These are phyloP conservation scores for Leccinum truebloodii DNA, from an alignment of 768 basidiomycete genomes.

Conservation along the genomic window DNA sequence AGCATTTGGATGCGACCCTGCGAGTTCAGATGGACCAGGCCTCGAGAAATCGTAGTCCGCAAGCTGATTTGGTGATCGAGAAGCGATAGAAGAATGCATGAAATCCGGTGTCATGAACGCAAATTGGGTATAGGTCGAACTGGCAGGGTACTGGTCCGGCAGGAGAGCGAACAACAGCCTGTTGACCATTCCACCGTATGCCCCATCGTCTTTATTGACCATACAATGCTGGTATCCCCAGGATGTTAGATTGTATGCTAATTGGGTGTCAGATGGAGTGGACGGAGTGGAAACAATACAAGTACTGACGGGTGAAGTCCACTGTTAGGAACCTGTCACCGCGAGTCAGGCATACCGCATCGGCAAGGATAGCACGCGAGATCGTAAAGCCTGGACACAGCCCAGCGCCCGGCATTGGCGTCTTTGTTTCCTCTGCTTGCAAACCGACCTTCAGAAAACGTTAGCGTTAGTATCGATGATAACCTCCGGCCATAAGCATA, in stretches of 20 bases:
- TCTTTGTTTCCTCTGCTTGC: slow-evolving; percentile 73
- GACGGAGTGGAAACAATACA: not conserved
- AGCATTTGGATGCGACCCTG: too few species aligned
- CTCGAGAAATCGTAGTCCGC: slow-evolving; percentile 59
- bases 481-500: not conserved
- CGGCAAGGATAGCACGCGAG: slow-evolving; percentile 79
- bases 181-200: slow-evolving; percentile 75
- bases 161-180: slow-evolving; percentile 72
- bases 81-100: slow-evolving; percentile 44
- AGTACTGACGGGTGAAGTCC: slow-evolving; percentile 69
- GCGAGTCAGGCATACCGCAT: slow-evolving; percentile 72
- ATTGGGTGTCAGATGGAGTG: slow-evolving; percentile 4
- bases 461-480: not conserved
- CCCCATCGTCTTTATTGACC: slow-evolving; percentile 62
- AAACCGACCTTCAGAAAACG: slow-evolving; percentile 49
- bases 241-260: slow-evolving; percentile 71
- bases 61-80: slow-evolving; percentile 32
- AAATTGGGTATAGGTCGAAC: slow-evolving; percentile 75
- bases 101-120: slow-evolving; percentile 68
- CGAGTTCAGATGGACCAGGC: slow-evolving; percentile 32
- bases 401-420: slow-evolving; percentile 65
- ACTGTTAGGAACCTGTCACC: slow-evolving; percentile 80
- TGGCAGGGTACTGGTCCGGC: slow-evolving; percentile 64
- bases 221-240: slow-evolving; percentile 81
- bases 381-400: slow-evolving; percentile 83